These are phyloP conservation scores for Trichodelitschia bisporula DNA, from an alignment of 495 filamentous ascomycete genomes.

Conservation along the genomic window DNA sequence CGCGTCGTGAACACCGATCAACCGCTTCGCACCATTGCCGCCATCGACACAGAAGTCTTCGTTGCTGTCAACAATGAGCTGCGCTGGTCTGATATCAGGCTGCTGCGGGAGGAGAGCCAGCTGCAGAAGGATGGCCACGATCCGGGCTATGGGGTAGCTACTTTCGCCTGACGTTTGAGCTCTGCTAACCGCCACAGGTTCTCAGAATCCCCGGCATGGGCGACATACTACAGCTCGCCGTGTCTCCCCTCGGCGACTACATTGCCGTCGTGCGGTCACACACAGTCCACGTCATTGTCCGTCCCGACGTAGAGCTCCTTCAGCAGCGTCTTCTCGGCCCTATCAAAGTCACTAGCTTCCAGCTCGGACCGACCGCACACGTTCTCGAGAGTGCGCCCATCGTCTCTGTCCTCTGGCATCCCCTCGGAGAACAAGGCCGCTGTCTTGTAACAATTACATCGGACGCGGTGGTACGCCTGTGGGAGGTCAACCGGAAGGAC, in stretches of 20 bases:
- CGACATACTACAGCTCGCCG: constrained; percentile 54
- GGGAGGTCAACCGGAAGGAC: constrained; percentile 60
- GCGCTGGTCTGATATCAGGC: constrained; percentile 55
- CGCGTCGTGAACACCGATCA: constrained; percentile 13
- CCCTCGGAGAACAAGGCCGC: constrained; percentile 43
- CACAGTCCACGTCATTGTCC: constrained; percentile 55
- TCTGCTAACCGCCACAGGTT: constrained; percentile 21
- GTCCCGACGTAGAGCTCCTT: constrained; percentile 54
- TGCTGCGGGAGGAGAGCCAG: constrained; percentile 36
- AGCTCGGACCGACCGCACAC: constrained; percentile 69
- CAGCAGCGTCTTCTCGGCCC: constrained; percentile 32
- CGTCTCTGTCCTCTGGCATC: constrained; percentile 66
- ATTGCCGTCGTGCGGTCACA: constrained; percentile 64
- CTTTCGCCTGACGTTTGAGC: no score
- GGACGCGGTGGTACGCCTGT: constrained; percentile 64
- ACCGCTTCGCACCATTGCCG: constrained; percentile 43
- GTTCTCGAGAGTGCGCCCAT: constrained; percentile 59
- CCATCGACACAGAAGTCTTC: constrained; percentile 56
- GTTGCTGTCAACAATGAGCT: constrained; percentile 66
- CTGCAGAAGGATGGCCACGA: not conserved
- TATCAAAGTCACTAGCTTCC: constrained; percentile 57
- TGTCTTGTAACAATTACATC: constrained; percentile 64
- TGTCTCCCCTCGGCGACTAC: constrained; percentile 55
- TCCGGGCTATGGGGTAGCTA: not conserved
- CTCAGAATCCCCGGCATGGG: constrained; percentile 47